Percentiles rank a stretch among this genome's conserved stretches.
phyloP scores from a whole-genome alignment of 805 yeast genomes.

The Metschnikowia baotianmanensis region DNA sequence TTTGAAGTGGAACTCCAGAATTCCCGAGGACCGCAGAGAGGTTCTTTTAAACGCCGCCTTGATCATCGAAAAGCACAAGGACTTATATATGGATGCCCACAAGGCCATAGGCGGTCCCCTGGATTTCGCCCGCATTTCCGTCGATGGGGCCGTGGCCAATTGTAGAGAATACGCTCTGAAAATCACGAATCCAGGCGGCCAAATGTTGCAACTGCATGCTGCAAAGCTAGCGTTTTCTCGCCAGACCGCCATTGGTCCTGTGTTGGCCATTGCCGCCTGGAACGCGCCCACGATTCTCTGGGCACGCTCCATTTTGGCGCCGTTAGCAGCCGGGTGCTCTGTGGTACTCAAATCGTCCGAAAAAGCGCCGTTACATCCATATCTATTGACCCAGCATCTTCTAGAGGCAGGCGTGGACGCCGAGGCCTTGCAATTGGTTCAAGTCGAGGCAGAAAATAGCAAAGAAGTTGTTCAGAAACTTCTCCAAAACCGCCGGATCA shows the following conservation, averaged over 20 bases:
- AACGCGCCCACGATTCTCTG: constrained; percentile 46
- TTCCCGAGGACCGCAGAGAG: constrained; percentile 17
- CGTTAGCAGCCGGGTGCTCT: constrained; percentile 49
- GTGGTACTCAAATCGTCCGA: constrained; percentile 44
- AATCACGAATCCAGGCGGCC: constrained; percentile 19
- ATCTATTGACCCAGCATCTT: constrained; percentile 32
- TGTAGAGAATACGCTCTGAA: constrained; percentile 13
- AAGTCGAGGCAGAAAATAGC: constrained; percentile 27
- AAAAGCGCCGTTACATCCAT: constrained; percentile 32
- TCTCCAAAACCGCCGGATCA: constrained; percentile 26
- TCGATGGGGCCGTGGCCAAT: constrained; percentile 10
- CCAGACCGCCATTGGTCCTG: constrained; percentile 45
- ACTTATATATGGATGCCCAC: constrained; percentile 13
- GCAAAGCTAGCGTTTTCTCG: constrained; percentile 28
- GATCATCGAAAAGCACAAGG: constrained; percentile 14
- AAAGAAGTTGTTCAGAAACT: constrained; percentile 24
- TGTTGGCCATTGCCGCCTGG: constrained; percentile 48
- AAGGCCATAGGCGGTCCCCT: constrained; percentile 11
- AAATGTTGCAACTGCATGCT: constrained; percentile 12
- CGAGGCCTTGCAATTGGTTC: constrained; percentile 34
- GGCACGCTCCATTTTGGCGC: constrained; percentile 40
- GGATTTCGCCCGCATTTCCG: constrained; percentile 10
- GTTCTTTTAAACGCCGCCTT: constrained; percentile 22
- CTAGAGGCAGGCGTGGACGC: constrained; percentile 40
- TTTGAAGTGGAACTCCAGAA: constrained; percentile 23